Conservation (phyloP, 768 basidiomycete genomes). For the Hemileccinum rubropunctum region DNA sequence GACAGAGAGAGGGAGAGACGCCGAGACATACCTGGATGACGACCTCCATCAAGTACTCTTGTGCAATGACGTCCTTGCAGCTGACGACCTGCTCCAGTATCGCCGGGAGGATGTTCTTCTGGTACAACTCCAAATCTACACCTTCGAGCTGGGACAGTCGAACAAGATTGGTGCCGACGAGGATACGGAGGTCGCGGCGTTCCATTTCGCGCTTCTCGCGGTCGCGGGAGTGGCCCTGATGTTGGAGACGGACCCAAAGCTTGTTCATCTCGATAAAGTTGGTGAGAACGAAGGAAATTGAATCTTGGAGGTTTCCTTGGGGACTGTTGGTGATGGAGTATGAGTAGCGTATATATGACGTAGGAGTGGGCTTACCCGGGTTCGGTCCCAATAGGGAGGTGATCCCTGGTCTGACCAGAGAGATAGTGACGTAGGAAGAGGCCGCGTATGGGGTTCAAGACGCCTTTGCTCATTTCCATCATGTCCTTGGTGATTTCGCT, state of each 20-base stretch:
- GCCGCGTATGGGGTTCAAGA: slow-evolving; percentile 95
- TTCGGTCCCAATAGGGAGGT: slow-evolving; percentile 86
- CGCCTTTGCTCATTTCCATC: slow-evolving; percentile 99
- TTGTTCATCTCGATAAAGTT: slow-evolving; percentile 99
- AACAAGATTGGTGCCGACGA: slow-evolving; percentile 97
- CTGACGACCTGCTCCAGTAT: slow-evolving; percentile 96
- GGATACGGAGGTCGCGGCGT: slow-evolving; percentile 88
- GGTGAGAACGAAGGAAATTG: slow-evolving; percentile 91
- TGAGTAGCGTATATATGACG: neutral
- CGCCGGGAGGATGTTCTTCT: slow-evolving; percentile 80
- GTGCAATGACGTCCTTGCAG: slow-evolving; percentile 98
- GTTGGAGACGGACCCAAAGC: slow-evolving; percentile 97
- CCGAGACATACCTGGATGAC: slow-evolving; percentile 98
- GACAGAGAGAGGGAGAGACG: slow-evolving; percentile 14
- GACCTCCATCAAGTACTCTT: slow-evolving; percentile 99
- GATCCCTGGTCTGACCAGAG: slow-evolving; percentile 93
- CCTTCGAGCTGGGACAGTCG: slow-evolving; percentile 94
- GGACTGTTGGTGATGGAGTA: slow-evolving; percentile 49
- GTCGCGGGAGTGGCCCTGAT: slow-evolving; percentile 95
- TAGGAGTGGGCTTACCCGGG: slow-evolving; percentile 57
- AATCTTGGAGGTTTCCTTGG: slow-evolving; percentile 88
- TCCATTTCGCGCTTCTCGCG: slow-evolving; percentile 97
- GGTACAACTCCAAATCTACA: slow-evolving; percentile 92
- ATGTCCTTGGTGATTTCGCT: slow-evolving; percentile 99
- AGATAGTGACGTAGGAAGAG: slow-evolving; percentile 95